Evolutionary conservation across 768 basidiomycete genomes (phyloP).

Genomic region (Suillus americanus): DNA sequence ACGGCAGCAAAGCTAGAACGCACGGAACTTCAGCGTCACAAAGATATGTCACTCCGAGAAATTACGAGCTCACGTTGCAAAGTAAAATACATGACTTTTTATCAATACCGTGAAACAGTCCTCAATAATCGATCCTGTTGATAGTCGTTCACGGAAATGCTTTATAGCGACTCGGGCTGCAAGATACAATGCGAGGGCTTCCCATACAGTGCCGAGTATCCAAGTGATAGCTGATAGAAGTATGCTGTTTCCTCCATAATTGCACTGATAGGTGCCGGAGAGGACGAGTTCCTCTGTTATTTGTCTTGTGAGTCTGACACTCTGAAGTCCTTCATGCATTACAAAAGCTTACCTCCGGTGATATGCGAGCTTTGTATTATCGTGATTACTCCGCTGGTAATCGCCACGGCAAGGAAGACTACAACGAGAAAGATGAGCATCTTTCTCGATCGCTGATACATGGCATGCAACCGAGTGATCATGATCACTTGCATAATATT

Average conservation of each 20-base stretch:
- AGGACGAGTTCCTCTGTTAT: not conserved
- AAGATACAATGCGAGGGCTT: not conserved
- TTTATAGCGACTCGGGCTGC: not conserved
- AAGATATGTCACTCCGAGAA: not conserved
- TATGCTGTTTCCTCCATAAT: fast-evolving
- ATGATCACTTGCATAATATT: not conserved
- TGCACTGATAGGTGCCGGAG: not conserved
- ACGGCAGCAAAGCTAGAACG: not conserved
- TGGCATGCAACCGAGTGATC: not conserved
- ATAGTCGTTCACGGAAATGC: not conserved
- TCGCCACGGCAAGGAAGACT: not conserved
- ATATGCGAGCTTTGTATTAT: not conserved
- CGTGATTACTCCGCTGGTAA: not conserved
- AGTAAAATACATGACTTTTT: not conserved
- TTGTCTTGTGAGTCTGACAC: not conserved
- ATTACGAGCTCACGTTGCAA: not conserved
- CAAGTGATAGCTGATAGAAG: not conserved
- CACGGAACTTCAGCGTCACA: not conserved
- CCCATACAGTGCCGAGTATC: not conserved
- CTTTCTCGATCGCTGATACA: not conserved
- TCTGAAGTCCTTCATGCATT: not conserved
- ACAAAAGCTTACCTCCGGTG: not conserved
- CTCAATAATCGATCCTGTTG: not conserved
- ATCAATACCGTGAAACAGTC: not conserved
- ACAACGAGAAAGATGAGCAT: not conserved